Conservation (phyloP, 148 eudicot genomes). For the Agrostemma githago region DNA sequence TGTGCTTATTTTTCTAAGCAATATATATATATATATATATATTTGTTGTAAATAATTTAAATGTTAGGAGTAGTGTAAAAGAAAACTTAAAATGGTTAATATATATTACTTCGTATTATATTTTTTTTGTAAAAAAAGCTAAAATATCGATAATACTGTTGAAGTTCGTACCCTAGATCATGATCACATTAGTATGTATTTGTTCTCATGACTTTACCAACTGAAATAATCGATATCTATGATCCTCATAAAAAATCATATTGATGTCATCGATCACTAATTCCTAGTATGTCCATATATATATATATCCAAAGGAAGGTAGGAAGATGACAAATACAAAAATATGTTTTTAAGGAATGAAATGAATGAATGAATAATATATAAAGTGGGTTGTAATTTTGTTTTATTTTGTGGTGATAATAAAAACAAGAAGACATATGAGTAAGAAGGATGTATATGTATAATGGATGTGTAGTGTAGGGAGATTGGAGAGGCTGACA, state of each 20-base stretch:
- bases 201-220: too few species aligned
- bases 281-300: too few species aligned
- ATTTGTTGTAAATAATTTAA: too few species aligned
- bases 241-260: not conserved
- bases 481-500: constrained; percentile 38
- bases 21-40: constrained; percentile 4
- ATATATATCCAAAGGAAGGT: not conserved
- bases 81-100: too few species aligned
- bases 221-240: too few species aligned
- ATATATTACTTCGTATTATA: too few species aligned
- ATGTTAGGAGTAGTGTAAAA: too few species aligned
- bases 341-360: constrained; percentile 24
- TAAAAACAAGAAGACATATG: not conserved
- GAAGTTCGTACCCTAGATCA: too few species aligned
- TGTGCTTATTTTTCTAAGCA: constrained; percentile 34
- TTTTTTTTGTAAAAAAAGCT: too few species aligned
- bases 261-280: not conserved
- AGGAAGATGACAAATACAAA: constrained; percentile 22
- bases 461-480: not conserved
- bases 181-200: too few species aligned
- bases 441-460: too few species aligned
- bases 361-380: not conserved
- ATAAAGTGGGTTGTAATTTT: constrained; percentile 24
- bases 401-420: constrained; percentile 18
- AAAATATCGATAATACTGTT: too few species aligned